Evolutionary conservation across 2,329 filamentous ascomycete species (phyloP).

Genomic region (Teratosphaeria nubilosa): DNA sequence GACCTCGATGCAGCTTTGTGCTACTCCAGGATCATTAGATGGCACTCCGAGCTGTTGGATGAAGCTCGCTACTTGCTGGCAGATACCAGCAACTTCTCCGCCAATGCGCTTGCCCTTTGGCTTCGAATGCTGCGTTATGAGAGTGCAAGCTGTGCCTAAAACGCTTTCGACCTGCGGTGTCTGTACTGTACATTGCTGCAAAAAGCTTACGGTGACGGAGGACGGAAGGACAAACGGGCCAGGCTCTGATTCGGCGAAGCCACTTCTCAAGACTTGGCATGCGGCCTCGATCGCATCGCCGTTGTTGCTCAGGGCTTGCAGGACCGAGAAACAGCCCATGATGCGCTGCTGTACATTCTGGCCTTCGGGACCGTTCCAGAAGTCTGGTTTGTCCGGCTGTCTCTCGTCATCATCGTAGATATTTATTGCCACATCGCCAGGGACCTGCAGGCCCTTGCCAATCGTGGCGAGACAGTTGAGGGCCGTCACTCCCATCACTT

Average conservation of each 20-base stretch:
- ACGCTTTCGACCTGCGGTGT: conserved; percentile 59
- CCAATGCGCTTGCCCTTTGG: conserved; percentile 32
- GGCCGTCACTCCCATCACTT: conserved; percentile 40
- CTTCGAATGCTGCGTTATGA: conserved; percentile 40
- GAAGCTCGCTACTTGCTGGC: conserved; percentile 54
- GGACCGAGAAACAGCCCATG: conserved; percentile 40
- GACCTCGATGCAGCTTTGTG: conserved; percentile 66
- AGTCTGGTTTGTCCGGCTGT: conserved; percentile 22
- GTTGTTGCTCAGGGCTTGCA: conserved; percentile 47
- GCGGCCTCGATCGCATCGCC: conserved; percentile 62
- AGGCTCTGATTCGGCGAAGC: conserved; percentile 63
- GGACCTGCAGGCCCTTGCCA: conserved; percentile 61
- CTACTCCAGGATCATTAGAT: conserved; percentile 58
- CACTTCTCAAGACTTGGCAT: conserved; percentile 61
- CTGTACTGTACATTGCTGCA: conserved; percentile 42
- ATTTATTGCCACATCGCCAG: conserved; percentile 57
- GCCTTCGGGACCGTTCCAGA: conserved; percentile 43
- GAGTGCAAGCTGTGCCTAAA: conserved; percentile 61
- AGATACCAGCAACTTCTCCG: conserved; percentile 41
- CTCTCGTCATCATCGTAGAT: conserved; percentile 45
- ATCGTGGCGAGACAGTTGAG: conserved; percentile 60
- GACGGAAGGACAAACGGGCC: conserved; percentile 70
- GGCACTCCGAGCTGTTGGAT: conserved; percentile 53
- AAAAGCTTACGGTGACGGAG: conserved; percentile 53
- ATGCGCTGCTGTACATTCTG: conserved; percentile 42